These are phyloP conservation scores for Saccharomycopsis capsularis DNA, from an alignment of 805 yeast genomes.

Conservation along the genomic window DNA sequence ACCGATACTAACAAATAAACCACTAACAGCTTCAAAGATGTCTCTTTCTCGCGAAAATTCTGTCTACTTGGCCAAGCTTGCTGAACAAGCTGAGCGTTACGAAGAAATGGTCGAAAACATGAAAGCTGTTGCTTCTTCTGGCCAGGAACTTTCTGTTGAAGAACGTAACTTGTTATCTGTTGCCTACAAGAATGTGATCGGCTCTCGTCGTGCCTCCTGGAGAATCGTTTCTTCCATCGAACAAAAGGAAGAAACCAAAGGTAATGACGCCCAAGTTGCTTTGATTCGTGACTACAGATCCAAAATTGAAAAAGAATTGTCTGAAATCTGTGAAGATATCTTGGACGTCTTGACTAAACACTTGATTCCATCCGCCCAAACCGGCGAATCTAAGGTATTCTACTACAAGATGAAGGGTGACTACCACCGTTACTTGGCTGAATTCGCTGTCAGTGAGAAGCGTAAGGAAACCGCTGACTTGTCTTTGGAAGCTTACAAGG, in stretches of 20 bases:
- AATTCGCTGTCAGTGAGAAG: conserved; percentile 85
- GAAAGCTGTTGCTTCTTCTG: conserved; percentile 95
- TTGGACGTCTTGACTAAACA: conserved; percentile 80
- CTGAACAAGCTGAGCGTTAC: conserved; percentile 99
- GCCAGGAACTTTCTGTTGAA: conserved; percentile 92
- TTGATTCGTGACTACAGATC: conserved; percentile 91
- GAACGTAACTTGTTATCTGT: conserved; percentile 96
- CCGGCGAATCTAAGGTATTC: conserved; percentile 97
- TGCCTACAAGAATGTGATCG: conserved; percentile 97
- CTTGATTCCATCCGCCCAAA: conserved; percentile 87
- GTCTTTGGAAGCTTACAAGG: conserved; percentile 88
- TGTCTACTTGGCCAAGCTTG: conserved; percentile 94
- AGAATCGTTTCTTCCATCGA: conserved; percentile 97
- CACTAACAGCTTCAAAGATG: too few relatives aligned
- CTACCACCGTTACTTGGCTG: conserved; percentile 98
- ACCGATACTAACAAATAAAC: too few relatives aligned
- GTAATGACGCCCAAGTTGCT: conserved; percentile 82
- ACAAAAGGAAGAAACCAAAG: conserved; percentile 96
- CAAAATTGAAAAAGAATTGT: conserved; percentile 87
- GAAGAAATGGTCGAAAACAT: conserved; percentile 99
- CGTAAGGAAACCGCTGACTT: conserved; percentile 89
- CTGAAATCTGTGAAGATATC: conserved; percentile 91
- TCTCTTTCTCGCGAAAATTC: conserved; percentile 93
- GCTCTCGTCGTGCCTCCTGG: conserved; percentile 99
- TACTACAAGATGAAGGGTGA: conserved; percentile 99